phyloP scores from a whole-genome alignment of 1,139 yeast genomes.

The Scheffersomyces cryptocercus region DNA sequence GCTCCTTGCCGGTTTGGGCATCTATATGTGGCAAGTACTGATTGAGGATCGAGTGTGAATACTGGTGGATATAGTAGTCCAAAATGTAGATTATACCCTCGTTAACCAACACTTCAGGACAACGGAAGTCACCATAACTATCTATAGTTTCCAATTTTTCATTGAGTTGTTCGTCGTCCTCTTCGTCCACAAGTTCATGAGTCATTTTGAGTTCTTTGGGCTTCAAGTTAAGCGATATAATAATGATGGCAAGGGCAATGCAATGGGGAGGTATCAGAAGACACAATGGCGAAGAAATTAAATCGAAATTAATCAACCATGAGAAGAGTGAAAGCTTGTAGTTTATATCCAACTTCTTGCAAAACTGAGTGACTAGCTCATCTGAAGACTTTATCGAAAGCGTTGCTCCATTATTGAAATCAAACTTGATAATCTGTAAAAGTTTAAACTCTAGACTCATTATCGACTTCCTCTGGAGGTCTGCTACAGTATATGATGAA shows the following conservation, averaged over 20 bases:
- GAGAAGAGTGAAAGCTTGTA: constrained; percentile 54
- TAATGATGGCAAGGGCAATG: constrained; percentile 67
- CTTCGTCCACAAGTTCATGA: constrained; percentile 37
- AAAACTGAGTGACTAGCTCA: constrained; percentile 66
- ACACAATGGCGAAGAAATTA: constrained; percentile 69
- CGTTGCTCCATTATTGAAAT: constrained; percentile 58
- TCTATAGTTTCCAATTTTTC: constrained; percentile 34
- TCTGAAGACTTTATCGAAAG: constrained; percentile 54
- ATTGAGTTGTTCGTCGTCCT: constrained; percentile 21
- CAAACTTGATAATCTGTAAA: constrained; percentile 73
- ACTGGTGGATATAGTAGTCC: constrained; percentile 60
- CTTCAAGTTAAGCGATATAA: constrained; percentile 42
- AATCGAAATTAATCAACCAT: constrained; percentile 78
- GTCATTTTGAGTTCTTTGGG: constrained; percentile 34
- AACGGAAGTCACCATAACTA: constrained; percentile 42
- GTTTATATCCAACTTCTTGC: constrained; percentile 53
- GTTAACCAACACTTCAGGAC: constrained; percentile 54
- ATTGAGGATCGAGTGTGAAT: constrained; percentile 28
- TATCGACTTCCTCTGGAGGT: constrained; percentile 52
- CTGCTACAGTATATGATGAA: constrained; percentile 24
- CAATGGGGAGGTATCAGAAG: constrained; percentile 79
- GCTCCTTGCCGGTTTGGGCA: constrained; percentile 42
- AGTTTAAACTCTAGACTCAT: constrained; percentile 67
- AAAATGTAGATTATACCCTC: constrained; percentile 63
- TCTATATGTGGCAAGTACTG: constrained; percentile 30